These are phyloP conservation scores for carrot (Daucus carota) DNA, from an alignment of 129 eudicot species.

Conservation along the genomic window DNA sequence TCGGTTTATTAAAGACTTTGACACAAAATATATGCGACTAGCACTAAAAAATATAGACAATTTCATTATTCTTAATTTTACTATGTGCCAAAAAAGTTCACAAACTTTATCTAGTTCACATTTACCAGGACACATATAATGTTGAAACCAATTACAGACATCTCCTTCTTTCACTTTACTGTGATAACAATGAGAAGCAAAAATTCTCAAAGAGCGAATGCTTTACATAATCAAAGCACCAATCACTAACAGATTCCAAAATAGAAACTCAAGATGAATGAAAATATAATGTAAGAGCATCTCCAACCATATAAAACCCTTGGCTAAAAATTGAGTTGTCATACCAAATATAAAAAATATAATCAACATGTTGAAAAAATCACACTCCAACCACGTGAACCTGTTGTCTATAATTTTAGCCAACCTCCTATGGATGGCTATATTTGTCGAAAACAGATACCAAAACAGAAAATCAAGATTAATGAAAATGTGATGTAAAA, in stretches of 20 bases:
- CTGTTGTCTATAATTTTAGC: too few species aligned
- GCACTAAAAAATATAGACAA: not conserved
- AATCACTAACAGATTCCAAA: not conserved
- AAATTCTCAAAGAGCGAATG: not conserved
- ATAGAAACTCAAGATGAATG: not conserved
- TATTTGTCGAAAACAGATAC: too few species aligned
- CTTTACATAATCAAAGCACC: not conserved
- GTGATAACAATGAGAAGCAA: not conserved
- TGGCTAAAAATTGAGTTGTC: too few species aligned
- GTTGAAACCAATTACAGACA: not conserved
- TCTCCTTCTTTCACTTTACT: not conserved
- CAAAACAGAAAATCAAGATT: not conserved
- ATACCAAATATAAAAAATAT: too few species aligned
- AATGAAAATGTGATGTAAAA: not conserved
- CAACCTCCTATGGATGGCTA: too few species aligned
- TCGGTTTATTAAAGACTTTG: not conserved
- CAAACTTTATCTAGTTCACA: not conserved
- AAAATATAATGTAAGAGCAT: not conserved
- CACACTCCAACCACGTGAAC: too few species aligned
- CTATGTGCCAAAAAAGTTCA: not conserved
- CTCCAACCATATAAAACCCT: too few species aligned
- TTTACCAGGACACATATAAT: not conserved
- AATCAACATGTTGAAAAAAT: too few species aligned
- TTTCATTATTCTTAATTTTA: not conserved
- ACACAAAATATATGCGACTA: not conserved